Evolutionary conservation across 768 basidiomycete species (phyloP), one percentile per base, ranked within the genome.

Genomic region (Lyophyllum decastes): DNA sequence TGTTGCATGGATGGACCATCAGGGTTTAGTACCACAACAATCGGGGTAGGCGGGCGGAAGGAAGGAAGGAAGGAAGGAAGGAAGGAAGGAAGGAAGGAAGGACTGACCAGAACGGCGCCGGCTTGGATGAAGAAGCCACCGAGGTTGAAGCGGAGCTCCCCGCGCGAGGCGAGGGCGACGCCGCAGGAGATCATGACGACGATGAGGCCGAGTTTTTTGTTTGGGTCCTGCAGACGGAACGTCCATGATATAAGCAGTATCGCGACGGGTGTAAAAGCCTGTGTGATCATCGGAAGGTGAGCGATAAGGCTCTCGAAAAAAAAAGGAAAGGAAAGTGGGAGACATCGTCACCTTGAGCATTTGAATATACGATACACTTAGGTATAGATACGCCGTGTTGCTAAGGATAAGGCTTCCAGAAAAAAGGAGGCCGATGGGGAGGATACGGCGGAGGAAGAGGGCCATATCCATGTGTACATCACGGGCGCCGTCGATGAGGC

Each of bases 351-450:
- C 61, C 84, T 94, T 94, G 70, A 95, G 86, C 93, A 98, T 94
- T 73, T 98, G 96, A 64, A 98, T 98, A 74, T 96, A 98, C 0
- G 92, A 86, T 11, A 96, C 93, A 63, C 87, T 89, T 62, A 98
- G 85, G 66, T 93, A 88, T 21, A 97, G 86, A 72, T 95, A 96
- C 2, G 94, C 94, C 1, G 90, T 91, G 73, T 98, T 98, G 75
- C 87, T 90, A 57, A 95, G 80, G 65, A 98, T 79, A 54, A 98
- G 84, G 58, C 90, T 94, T 24, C 89, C 96, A 34, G 90, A 92
- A 82, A 98, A 98, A 55, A 98, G 85, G 24, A 95, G 68, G 22
- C 95, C 95, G 58, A 98, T 96, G 21, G 96, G 96, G 14, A 98
- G 80, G 63, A 98, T 98, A 33, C 90, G 92, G 55, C 84, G 83